These are phyloP conservation scores for Holtermannia corniformis DNA, from an alignment of 768 basidiomycete species.

Conservation along the genomic window DNA sequence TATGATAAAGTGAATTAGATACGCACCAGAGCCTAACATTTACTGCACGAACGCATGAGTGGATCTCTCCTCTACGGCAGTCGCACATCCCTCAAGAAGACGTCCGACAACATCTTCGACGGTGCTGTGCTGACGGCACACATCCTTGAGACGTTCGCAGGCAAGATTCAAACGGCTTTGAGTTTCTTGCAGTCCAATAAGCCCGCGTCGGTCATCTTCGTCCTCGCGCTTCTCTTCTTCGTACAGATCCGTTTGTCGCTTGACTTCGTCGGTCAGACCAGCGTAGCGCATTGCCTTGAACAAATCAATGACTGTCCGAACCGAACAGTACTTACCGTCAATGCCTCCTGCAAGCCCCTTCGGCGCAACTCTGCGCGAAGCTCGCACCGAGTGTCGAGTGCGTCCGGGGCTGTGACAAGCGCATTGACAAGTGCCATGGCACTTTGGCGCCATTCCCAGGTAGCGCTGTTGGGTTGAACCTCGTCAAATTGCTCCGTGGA, in stretches of 20 bases:
- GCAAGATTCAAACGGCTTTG: too few species aligned
- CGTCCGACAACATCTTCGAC: too few species aligned
- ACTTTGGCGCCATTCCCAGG: constrained; percentile 73
- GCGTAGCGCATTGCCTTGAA: constrained; percentile 68
- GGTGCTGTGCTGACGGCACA: too few species aligned
- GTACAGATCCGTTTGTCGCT: constrained; percentile 72
- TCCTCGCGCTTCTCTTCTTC: constrained; percentile 85
- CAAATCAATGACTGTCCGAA: not conserved
- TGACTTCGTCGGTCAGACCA: constrained; percentile 63
- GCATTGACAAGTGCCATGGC: constrained; percentile 73
- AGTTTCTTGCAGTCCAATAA: too few species aligned
- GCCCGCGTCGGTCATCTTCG: constrained; percentile 72
- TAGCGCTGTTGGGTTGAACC: constrained; percentile 51
- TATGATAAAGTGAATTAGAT: too few species aligned
- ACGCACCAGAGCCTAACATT: too few species aligned
- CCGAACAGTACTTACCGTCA: constrained; percentile 55
- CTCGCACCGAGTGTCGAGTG: constrained; percentile 65
- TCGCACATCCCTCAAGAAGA: too few species aligned
- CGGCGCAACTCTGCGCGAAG: constrained; percentile 74
- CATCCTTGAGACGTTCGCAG: too few species aligned
- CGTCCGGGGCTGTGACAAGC: constrained; percentile 62
- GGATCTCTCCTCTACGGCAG: too few species aligned
- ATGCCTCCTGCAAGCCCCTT: constrained; percentile 70
- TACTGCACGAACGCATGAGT: too few species aligned
- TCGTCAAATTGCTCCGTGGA: not conserved